Conservation (phyloP, 176 grass and related monocot genomes). For the Oryza punctata region DNA sequence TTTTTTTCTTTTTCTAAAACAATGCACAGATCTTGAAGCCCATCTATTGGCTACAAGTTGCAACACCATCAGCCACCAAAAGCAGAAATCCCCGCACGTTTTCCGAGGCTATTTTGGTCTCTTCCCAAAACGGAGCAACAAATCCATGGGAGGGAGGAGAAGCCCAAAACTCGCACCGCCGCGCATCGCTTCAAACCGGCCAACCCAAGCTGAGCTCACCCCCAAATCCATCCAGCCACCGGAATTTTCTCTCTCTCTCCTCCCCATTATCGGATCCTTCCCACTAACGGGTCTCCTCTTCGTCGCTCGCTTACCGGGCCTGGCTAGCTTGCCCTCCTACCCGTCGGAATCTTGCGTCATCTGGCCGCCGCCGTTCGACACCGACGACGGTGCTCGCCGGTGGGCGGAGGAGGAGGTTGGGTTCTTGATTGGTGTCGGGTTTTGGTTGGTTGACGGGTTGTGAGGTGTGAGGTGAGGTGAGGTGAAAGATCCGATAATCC, state of each 20-base stretch:
- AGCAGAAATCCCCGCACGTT: neutral
- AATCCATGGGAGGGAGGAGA: slow-evolving; percentile 2
- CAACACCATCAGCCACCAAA: neutral
- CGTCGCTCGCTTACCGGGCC: neutral
- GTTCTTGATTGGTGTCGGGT: neutral
- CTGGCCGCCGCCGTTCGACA: neutral
- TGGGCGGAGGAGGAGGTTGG: neutral
- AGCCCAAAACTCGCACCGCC: neutral
- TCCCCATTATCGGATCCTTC: slow-evolving; percentile 12
- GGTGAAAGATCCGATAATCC: neutral
- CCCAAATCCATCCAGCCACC: slow-evolving; percentile 37
- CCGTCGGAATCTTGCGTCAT: neutral
- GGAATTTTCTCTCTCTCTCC: neutral
- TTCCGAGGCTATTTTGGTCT: slow-evolving; percentile 46
- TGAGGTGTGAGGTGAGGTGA: neutral
- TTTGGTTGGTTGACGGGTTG: neutral
- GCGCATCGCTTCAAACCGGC: neutral
- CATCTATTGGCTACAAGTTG: neutral
- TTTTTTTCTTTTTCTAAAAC: too few relatives aligned
- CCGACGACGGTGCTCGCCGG: neutral
- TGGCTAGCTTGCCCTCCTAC: neutral
- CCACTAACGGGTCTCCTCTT: neutral
- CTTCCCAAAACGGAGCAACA: neutral
- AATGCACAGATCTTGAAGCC: too few relatives aligned
- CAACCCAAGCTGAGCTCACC: neutral